phyloP scores from a whole-genome alignment of 2,329 filamentous ascomycete species.

The Phialocephala subalpina region DNA sequence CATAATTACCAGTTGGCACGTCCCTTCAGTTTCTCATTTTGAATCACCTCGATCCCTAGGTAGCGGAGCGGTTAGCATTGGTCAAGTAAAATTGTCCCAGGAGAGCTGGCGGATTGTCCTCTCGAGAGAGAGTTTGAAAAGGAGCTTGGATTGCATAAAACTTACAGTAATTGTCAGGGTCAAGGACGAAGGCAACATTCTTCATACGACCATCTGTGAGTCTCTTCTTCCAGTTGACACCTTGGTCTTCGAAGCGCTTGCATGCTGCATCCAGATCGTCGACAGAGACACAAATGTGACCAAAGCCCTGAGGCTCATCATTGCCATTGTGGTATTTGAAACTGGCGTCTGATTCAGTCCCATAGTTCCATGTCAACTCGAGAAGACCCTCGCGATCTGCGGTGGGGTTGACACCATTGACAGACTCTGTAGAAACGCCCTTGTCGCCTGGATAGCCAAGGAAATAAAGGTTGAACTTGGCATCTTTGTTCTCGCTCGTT shows the following conservation, averaged over 20 bases:
- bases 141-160: too few relatives aligned
- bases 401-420: constrained; percentile 63
- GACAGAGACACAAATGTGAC: constrained; percentile 88
- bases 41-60: constrained; percentile 71
- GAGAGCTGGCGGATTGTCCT: too few relatives aligned
- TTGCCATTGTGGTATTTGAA: constrained; percentile 96
- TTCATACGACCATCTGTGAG: constrained; percentile 93
- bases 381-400: constrained; percentile 82
- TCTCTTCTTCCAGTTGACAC: constrained; percentile 93
- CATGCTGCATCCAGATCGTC: constrained; percentile 92
- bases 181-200: constrained; percentile 90
- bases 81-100: too few relatives aligned
- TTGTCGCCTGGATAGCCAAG: constrained; percentile 76
- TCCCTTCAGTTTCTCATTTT: constrained; percentile 74
- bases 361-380: constrained; percentile 87
- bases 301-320: constrained; percentile 89
- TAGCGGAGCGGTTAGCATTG: too few relatives aligned
- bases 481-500: constrained; percentile 72
- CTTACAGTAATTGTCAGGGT: constrained; percentile 80
- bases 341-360: constrained; percentile 82
- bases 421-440: constrained; percentile 59
- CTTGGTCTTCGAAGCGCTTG: constrained; percentile 80
- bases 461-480: constrained; percentile 91
- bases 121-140: too few relatives aligned
- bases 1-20: constrained; percentile 36